Evolutionary conservation across 768 basidiomycete species (phyloP), one percentile per base, ranked within the genome.

Genomic region (Pleurotus ostreatus): DNA sequence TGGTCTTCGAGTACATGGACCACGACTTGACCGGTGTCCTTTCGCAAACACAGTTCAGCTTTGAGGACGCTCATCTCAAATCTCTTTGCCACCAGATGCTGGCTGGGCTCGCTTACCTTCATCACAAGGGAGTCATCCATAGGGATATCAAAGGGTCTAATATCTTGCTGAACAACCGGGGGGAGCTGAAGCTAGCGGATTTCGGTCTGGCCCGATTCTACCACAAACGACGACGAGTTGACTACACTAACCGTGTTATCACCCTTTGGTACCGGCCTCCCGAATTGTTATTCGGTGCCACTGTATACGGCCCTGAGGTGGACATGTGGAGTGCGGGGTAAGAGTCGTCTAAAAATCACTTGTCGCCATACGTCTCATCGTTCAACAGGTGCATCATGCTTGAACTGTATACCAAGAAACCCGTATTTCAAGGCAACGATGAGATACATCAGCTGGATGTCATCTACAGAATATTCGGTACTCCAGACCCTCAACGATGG

Each of bases 281-380:
- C 8, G 97, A 99, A 66, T 77, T 99, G 18, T 73, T 99, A 40
- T 87, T 98, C 63, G 97, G 97, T 25, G 92, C 94, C 26, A 99
- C 97, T 0, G 84, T 94, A 11, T 99, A 99, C 72, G 95, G 94
- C 2, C 88, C 94, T 4, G 95, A 96, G 66, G 96, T 99, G 20
- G 97, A 99, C 65, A 97, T 98, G 88, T 99, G 97, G 97, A 96
- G 94, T 69, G 97, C 97, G 41, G 97, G 97, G 94, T 96, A 72
- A 62, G 80, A 72, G 30, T 40, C 53, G 7, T 8, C 9, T 49
- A 0, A 26, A 16, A 23, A n/a, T 22, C 25, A 16, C 18, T 25
- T 16, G 13, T 40, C 51, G 8, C 13, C 12, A 18, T 23, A 3
- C 8, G 26, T 25, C 30, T 51, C 30, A 53, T 39, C 44, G 43